Base-by-base conservation (phyloP, 192 early-diverging fungal genomes). In the Coemansia sp. region DNA sequence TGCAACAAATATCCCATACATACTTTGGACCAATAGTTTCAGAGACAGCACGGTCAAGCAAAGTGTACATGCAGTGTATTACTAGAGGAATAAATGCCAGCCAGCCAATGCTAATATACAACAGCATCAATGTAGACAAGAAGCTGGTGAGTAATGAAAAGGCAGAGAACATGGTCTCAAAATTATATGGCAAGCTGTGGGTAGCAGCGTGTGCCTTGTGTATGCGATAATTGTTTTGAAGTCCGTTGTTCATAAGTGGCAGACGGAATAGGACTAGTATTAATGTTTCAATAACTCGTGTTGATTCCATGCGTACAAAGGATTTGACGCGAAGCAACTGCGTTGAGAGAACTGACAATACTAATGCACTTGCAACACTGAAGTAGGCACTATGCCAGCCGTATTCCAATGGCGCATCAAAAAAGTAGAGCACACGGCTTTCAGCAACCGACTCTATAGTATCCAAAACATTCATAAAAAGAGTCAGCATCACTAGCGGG, bases 251-350 rank as follows among this genome's bases (percentile, higher is more conserved):
- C 10, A 56, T 16, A 30, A 78, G 70, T 2, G 70, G 75, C 37
- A 72, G 31, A 9, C 66, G 58, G 16, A 78, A 68, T 1, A 78
- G 61, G 34, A 53, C 66, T 3, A 78, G 66, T 40, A 72, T 34
- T 7, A 78, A 16, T 15, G 66, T 70, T 8, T 45, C 43, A 18
- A 37, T 43, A 49, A 72, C 66, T 4, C 70, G 23, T 0, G 40
- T 10, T 4, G 59, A 48, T 42, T 79, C 76, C 0, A 7, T 23
- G 3, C 2, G 3, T 1, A 37, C 23, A 6, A 56, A 58, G 0
- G n/a, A 26, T 1, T 7, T 1, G 13, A 73, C 6, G 2, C 42
- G 59, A 0, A 16, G 4, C 3, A n/a, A 28, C 35, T 73, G 76
- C 15, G 13, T 31, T 9, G 58, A 29, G 2, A 72, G 0, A 6